Evolutionary conservation across 305 asterid species (phyloP).

Genomic region (Solanum hybrid): DNA sequence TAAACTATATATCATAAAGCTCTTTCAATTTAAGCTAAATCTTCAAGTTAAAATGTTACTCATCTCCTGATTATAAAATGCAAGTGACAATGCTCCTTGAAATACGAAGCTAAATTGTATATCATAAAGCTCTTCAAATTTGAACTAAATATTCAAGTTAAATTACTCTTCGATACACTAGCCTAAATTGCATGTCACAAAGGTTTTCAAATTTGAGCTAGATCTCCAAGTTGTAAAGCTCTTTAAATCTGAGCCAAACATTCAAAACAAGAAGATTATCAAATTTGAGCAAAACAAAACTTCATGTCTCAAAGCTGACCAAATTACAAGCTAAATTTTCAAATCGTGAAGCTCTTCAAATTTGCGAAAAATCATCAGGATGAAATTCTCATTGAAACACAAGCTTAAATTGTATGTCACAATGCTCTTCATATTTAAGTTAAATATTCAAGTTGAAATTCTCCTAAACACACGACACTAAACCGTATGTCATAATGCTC

Average conservation of each 20-base stretch:
- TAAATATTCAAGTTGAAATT: neutral
- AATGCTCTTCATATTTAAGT: neutral
- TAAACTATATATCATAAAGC: neutral
- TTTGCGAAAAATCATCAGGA: neutral
- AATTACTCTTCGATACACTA: too few species aligned
- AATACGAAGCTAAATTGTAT: neutral
- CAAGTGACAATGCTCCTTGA: neutral
- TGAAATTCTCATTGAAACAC: neutral
- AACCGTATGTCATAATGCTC: neutral
- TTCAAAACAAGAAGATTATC: neutral
- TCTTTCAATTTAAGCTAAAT: neutral
- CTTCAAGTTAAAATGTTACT: neutral
- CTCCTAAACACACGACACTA: neutral
- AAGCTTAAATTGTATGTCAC: neutral
- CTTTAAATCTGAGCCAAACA: neutral
- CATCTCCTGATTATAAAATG: neutral
- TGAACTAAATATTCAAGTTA: too few species aligned
- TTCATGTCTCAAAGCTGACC: neutral
- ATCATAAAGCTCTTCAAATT: neutral
- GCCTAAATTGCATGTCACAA: too few species aligned
- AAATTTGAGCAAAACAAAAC: neutral
- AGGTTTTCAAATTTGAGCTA: too few species aligned
- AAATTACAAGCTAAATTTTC: neutral
- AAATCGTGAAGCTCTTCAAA: neutral
- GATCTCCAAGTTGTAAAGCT: neutral